Evolutionary conservation across 2,329 filamentous ascomycete genomes (phyloP).

Genomic region (Monosporascus sp.): DNA sequence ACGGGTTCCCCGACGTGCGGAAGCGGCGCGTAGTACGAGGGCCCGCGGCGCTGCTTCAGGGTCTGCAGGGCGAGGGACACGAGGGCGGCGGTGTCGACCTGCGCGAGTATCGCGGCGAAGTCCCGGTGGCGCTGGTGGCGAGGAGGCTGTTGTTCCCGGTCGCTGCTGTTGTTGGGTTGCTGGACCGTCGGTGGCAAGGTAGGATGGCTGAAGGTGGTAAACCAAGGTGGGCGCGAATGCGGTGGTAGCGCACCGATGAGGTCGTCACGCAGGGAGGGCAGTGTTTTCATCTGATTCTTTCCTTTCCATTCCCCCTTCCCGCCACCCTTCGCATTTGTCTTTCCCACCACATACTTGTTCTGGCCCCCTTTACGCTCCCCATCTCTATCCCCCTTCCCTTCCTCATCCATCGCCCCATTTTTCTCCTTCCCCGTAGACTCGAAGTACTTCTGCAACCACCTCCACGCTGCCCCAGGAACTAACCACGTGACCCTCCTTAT

Average conservation of each 20-base stretch:
- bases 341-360: neutral
- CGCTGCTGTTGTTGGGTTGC: neutral
- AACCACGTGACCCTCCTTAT: slow-evolving; percentile 4
- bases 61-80: slow-evolving; percentile 11
- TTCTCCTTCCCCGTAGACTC: neutral
- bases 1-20: slow-evolving; percentile 9
- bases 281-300: neutral
- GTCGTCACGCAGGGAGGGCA: neutral
- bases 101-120: slow-evolving; percentile 13
- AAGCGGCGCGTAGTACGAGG: slow-evolving; percentile 4
- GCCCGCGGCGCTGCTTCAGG: neutral
- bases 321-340: neutral
- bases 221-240: neutral
- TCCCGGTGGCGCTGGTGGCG: neutral
- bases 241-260: neutral
- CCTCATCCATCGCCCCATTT: too few species aligned
- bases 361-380: too few species aligned
- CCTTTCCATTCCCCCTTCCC: neutral
- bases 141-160: neutral
- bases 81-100: slow-evolving; percentile 13
- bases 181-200: too few species aligned
- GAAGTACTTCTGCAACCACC: too few species aligned
- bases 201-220: too few species aligned
- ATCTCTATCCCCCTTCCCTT: too few species aligned
- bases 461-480: slow-evolving; percentile 1